phyloP scores from a whole-genome alignment of 257 asterid genomes.

The Capsicum rhomboideum region DNA sequence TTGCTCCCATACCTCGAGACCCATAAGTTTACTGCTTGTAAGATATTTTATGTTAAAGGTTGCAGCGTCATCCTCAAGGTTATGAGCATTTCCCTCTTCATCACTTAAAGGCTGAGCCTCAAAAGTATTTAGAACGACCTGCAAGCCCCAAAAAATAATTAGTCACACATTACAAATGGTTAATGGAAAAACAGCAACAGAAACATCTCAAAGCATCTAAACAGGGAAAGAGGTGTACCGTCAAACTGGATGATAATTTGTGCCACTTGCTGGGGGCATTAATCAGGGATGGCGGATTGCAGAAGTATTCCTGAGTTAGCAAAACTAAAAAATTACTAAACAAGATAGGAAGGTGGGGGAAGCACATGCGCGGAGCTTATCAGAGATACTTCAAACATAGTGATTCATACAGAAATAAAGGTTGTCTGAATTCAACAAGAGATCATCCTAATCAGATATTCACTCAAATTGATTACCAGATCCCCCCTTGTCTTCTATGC shows the following conservation, averaged over 20 bases:
- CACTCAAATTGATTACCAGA: background rate
- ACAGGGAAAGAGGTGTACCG: slow-evolving; percentile 32
- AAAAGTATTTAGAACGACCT: slow-evolving; percentile 82
- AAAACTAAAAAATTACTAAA: background rate
- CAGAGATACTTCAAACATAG: background rate
- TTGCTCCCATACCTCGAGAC: slow-evolving; percentile 66
- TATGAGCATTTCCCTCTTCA: slow-evolving; percentile 74
- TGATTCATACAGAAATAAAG: background rate
- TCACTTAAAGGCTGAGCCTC: slow-evolving; percentile 97
- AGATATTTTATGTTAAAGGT: slow-evolving; percentile 93
- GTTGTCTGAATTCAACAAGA: background rate
- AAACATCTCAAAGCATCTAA: background rate
- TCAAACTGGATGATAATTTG: slow-evolving; percentile 69
- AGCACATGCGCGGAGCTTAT: background rate
- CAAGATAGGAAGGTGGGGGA: background rate
- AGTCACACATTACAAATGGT: background rate
- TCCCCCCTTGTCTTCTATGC: background rate
- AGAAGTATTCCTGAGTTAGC: slow-evolving; percentile 70
- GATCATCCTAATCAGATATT: background rate
- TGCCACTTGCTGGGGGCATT: slow-evolving; percentile 79
- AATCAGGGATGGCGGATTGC: slow-evolving; percentile 76
- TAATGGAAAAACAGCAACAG: background rate
- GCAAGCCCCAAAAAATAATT: slow-evolving; percentile 12
- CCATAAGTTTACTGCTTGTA: slow-evolving; percentile 95
- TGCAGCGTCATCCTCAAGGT: slow-evolving; percentile 84